These are phyloP conservation scores for Coprinellus micaceus DNA, from an alignment of 768 basidiomycete species.

Conservation along the genomic window DNA sequence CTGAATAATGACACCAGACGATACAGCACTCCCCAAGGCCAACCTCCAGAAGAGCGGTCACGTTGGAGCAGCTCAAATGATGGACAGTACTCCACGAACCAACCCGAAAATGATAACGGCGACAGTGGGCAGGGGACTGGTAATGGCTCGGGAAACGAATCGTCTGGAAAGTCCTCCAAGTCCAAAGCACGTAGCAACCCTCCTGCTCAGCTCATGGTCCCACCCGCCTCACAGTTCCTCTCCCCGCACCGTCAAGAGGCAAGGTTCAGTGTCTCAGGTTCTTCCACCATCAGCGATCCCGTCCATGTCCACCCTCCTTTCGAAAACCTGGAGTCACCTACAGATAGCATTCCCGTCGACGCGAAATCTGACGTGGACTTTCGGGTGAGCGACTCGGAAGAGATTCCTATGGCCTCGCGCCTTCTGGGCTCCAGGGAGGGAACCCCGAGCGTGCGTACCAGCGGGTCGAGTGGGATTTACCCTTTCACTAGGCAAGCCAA, in stretches of 20 bases:
- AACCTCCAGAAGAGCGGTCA: conserved; percentile 21
- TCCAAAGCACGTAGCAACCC: background rate
- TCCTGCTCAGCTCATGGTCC: conserved; percentile 7
- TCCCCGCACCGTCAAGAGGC: conserved; percentile 4
- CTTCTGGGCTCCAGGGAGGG: background rate
- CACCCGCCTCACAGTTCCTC: conserved; percentile 3
- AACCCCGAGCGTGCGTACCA: background rate
- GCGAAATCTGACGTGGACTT: conserved; percentile 54
- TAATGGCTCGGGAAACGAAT: background rate
- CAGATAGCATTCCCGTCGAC: conserved; percentile 49
- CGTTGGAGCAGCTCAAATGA: conserved; percentile 41
- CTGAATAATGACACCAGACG: conserved; percentile 4
- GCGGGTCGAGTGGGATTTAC: background rate
- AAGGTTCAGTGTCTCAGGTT: conserved; percentile 5
- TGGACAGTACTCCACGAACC: background rate
- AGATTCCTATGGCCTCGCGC: background rate
- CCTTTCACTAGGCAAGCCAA: background rate
- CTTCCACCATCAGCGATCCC: conserved; percentile 18
- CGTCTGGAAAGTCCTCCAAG: background rate
- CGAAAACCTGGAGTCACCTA: conserved; percentile 43
- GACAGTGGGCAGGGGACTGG: background rate
- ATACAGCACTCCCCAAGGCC: conserved; percentile 7
- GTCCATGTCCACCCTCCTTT: conserved; percentile 31
- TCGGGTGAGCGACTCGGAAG: conserved; percentile 38
- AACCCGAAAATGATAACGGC: background rate